These are phyloP conservation scores for Xylaria sp. DNA, from an alignment of 2,329 filamentous ascomycete species.

Conservation along the genomic window DNA sequence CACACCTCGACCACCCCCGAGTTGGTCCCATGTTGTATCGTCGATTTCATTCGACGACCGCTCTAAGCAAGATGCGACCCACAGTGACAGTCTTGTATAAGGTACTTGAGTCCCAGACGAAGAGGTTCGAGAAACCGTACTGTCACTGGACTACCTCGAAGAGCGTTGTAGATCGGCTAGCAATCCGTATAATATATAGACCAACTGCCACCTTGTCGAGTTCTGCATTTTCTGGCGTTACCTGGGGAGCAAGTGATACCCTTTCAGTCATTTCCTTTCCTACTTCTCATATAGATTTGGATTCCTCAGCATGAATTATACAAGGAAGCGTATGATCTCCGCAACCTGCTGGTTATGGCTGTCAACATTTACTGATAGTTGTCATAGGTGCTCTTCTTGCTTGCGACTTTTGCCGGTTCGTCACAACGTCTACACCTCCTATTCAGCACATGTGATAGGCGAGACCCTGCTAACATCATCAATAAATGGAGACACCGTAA, in stretches of 20 bases:
- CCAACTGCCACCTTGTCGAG: neutral
- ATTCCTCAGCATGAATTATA: constrained; percentile 50
- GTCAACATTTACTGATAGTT: constrained; percentile 37
- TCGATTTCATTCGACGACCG: constrained; percentile 27
- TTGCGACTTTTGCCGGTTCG: constrained; percentile 54
- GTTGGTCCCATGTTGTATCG: constrained; percentile 24
- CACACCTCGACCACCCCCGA: constrained; percentile 25
- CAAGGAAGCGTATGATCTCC: constrained; percentile 50
- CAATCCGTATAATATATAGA: constrained; percentile 18
- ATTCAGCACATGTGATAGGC: constrained; percentile 5
- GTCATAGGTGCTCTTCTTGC: constrained; percentile 53
- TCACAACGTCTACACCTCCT: constrained; percentile 13
- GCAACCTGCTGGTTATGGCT: constrained; percentile 20
- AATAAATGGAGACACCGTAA: constrained; percentile 50
- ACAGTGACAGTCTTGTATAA: constrained; percentile 30
- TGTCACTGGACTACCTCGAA: neutral
- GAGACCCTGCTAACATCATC: constrained; percentile 34
- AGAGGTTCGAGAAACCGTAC: constrained; percentile 6
- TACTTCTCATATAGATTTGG: neutral
- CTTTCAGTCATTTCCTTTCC: constrained; percentile 4
- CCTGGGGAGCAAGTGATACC: neutral
- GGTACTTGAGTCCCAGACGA: constrained; percentile 12
- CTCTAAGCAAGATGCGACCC: constrained; percentile 26
- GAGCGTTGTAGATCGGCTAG: constrained; percentile 8
- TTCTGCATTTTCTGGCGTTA: neutral